Evolutionary conservation across 768 basidiomycete genomes (phyloP).

Genomic region (Tremella mesenterica): DNA sequence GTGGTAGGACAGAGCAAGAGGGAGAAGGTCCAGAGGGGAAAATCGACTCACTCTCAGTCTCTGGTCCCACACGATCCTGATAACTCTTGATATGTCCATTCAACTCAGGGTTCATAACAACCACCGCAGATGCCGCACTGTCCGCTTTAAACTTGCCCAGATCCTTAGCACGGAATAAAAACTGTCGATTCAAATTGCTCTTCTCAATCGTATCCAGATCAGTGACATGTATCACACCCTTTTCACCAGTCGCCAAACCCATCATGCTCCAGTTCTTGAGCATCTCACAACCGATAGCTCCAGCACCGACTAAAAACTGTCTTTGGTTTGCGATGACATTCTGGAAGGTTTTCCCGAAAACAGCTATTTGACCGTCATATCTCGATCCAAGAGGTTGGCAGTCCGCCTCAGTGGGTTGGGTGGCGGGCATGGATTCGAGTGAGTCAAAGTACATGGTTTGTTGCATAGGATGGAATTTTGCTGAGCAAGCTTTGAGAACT

Average conservation of each 20-base stretch:
- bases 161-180: slow-evolving; percentile 93
- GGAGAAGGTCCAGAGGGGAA: no score
- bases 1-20: no score
- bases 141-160: slow-evolving; percentile 95
- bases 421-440: slow-evolving; percentile 76
- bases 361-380: slow-evolving; percentile 90
- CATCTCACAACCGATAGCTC: slow-evolving; percentile 99
- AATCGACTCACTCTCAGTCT: slow-evolving; percentile 72
- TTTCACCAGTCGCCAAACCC: slow-evolving; percentile 68
- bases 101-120: slow-evolving; percentile 91
- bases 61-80: slow-evolving; percentile 86
- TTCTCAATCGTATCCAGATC: slow-evolving; percentile 99
- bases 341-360: slow-evolving; percentile 90
- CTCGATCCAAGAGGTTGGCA: slow-evolving; percentile 71
- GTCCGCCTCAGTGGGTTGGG: slow-evolving; percentile 69
- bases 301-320: slow-evolving; percentile 96
- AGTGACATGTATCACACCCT: slow-evolving; percentile 81
- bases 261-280: slow-evolving; percentile 99
- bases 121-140: slow-evolving; percentile 79
- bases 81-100: slow-evolving; percentile 74
- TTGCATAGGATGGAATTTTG: slow-evolving; percentile 94
- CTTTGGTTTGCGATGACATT: slow-evolving; percentile 78
- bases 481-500: slow-evolving; percentile 89
- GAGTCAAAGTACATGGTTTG: slow-evolving; percentile 97
- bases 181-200: slow-evolving; percentile 95